These are phyloP conservation scores for Celoporthe dispersa DNA, from an alignment of 2,329 filamentous ascomycete species.

Conservation along the genomic window DNA sequence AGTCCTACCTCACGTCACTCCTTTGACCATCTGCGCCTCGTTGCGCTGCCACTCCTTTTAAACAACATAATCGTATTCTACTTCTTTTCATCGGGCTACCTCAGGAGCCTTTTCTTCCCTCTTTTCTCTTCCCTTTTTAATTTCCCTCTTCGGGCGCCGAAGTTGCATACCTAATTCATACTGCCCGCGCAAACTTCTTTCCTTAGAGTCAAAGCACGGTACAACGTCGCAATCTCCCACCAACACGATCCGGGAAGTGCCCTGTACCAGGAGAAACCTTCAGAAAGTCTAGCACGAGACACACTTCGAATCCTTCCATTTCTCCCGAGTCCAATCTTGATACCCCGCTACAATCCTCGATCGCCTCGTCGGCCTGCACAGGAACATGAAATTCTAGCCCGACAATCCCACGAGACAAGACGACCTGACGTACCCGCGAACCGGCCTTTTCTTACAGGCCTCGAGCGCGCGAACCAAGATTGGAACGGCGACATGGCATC, in stretches of 20 bases:
- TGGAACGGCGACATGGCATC: slow-evolving; percentile 42
- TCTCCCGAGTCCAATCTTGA: slow-evolving; percentile 3
- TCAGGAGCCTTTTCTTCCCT: not conserved
- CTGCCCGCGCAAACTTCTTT: not conserved
- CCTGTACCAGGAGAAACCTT: not conserved
- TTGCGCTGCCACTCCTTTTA: slow-evolving; percentile 22
- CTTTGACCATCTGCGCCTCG: slow-evolving; percentile 13
- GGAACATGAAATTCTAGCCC: slow-evolving; percentile 21
- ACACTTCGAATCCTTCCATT: not conserved
- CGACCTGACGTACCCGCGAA: slow-evolving; percentile 2
- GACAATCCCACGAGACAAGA: slow-evolving; percentile 13
- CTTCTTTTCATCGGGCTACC: not conserved
- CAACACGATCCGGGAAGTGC: slow-evolving; percentile 10
- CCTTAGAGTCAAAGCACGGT: not conserved
- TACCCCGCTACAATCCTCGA: not conserved
- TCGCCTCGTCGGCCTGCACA: slow-evolving; percentile 1
- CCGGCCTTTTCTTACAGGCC: not conserved
- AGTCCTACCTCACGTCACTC: slow-evolving; percentile 16
- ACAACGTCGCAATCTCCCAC: slow-evolving; percentile 20
- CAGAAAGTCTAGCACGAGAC: not conserved
- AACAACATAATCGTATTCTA: slow-evolving; percentile 1
- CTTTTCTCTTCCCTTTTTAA: not conserved
- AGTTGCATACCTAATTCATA: not conserved
- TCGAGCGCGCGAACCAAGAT: not conserved
- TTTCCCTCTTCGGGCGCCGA: not conserved